Evolutionary conservation across 1,139 yeast genomes (phyloP), one percentile per base, ranked within the genome.

Genomic region (Taiozyma sp.): DNA sequence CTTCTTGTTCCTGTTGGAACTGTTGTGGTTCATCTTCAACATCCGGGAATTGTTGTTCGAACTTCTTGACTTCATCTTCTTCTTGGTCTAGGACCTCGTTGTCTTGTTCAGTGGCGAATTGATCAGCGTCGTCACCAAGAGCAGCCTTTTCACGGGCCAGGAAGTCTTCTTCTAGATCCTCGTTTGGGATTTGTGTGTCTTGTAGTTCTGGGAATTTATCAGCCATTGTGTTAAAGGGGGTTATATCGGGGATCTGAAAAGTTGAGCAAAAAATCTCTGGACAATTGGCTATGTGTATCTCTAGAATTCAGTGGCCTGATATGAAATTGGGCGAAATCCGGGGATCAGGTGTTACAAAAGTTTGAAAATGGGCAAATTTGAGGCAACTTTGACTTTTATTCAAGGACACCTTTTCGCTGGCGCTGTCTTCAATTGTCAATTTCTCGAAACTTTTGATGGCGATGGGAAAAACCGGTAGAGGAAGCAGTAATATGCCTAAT

Each of bases 131-230:
- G 56, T 84, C 92, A 16, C 97, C 97, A 12, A 91, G 72, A 42
- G 87, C 75, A 57, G 89, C 96, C 68, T 84, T 82, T 70, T 92
- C 98, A 65, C 98, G 83, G 45, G 90, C 76, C 56, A 90, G 74
- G 65, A 92, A 88, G 70, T 91, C 96, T 23, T 80, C 73, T 27
- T 63, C 70, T 27, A 64, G 62, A 30, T 64, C 67, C 27, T 57
- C 57, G 48, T 67, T 68, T 27, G 75, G 70, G 39, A 68, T 61
- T 48, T 78, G 77, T 53, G 55, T 40, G n/a, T 86, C 92, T 38
- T 38, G 24, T 61, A 91, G 78, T 54, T 89, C 89, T 45, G 97
- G 97, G 70, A 86, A 92, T 69, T 87, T 87, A 62, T 88, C 92
- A 61, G 93, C 85, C 96, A 88, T 88, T 54, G 53, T 69, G 44